Evolutionary conservation across 2,329 filamentous ascomycete genomes (phyloP).

Genomic region (Tricladium varicosporioides): DNA sequence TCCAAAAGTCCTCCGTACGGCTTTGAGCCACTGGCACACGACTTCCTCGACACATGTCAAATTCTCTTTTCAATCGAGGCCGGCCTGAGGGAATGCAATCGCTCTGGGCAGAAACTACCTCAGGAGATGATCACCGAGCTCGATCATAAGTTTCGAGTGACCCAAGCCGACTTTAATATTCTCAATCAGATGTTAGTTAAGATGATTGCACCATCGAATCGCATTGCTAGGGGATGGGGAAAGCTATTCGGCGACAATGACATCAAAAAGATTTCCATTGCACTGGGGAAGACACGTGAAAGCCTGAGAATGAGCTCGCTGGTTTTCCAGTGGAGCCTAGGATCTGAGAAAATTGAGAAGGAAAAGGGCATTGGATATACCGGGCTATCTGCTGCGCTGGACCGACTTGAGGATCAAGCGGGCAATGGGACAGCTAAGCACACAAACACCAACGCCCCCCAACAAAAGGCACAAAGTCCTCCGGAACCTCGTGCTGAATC

Average conservation of each 20-base stretch:
- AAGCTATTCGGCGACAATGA: conserved; percentile 63
- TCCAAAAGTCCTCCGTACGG: conserved; percentile 53
- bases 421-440: conserved; percentile 5
- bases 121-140: conserved; percentile 61
- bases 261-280: conserved; percentile 56
- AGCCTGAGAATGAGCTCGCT: conserved; percentile 61
- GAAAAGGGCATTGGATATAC: conserved; percentile 66
- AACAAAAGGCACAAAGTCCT: too few species aligned
- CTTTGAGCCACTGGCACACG: conserved; percentile 58
- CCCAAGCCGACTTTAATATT: conserved; percentile 59
- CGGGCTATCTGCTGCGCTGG: conserved; percentile 62
- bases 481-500: neutral
- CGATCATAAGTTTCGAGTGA: conserved; percentile 60
- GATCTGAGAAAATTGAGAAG: conserved; percentile 52
- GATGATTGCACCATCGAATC: conserved; percentile 36
- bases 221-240: conserved; percentile 52
- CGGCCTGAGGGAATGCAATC: conserved; percentile 55
- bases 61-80: conserved; percentile 68
- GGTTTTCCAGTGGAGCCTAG: conserved; percentile 64
- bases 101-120: conserved; percentile 52
- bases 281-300: conserved; percentile 57
- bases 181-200: conserved; percentile 64
- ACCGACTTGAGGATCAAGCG: conserved; percentile 41
- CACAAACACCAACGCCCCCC: neutral
- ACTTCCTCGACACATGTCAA: conserved; percentile 66